Evolutionary conservation across 768 basidiomycete species (phyloP).

Genomic region (Suillus occidentalis): DNA sequence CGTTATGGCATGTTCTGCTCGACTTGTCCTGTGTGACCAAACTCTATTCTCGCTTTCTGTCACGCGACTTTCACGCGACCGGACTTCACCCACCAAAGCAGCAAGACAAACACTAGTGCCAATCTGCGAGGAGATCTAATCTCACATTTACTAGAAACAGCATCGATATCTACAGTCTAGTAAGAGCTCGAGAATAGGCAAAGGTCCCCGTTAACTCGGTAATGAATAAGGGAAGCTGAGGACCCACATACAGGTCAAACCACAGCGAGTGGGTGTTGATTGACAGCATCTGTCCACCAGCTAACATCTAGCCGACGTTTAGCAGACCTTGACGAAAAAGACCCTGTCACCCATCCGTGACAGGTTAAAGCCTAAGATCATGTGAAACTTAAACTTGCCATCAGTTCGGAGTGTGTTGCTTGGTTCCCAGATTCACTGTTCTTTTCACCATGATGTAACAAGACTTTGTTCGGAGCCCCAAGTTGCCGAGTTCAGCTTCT

Average conservation of each 20-base stretch:
- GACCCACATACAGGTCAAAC: not conserved
- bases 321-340: not conserved
- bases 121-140: not conserved
- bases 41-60: not conserved
- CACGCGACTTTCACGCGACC: not conserved
- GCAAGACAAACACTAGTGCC: not conserved
- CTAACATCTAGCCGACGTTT: not conserved
- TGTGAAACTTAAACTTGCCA: not conserved
- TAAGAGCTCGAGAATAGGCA: not conserved
- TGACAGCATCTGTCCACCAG: not conserved
- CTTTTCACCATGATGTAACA: not conserved
- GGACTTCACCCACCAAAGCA: not conserved
- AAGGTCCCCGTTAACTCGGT: not conserved
- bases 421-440: not conserved
- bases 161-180: not conserved
- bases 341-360: not conserved
- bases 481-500: not conserved
- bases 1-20: slow-evolving; percentile 44
- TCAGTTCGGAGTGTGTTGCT: not conserved
- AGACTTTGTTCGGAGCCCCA: not conserved
- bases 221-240: not conserved
- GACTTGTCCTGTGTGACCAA: not conserved
- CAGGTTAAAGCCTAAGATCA: not conserved
- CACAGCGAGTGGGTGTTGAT: not conserved
- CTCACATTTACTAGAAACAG: not conserved